These are phyloP conservation scores for Calophaca sinica DNA, from an alignment of 306 rosid genomes.

Conservation along the genomic window DNA sequence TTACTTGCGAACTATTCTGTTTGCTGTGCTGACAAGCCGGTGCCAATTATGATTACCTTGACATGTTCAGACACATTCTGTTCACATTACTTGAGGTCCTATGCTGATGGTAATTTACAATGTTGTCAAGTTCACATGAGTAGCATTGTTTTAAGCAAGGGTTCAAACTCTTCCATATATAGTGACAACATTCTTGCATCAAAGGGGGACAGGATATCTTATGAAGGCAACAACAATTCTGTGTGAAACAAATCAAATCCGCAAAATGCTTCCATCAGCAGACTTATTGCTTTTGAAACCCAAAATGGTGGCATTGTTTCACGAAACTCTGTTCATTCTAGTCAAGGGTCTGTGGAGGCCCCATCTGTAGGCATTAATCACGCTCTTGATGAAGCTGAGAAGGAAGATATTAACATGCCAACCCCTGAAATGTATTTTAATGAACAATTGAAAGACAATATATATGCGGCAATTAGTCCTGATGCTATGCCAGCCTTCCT, in stretches of 20 bases:
- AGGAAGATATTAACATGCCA: constrained; percentile 32
- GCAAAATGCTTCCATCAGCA: too few relatives aligned
- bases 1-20: constrained; percentile 77
- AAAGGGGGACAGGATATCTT: too few relatives aligned
- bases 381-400: constrained; percentile 41
- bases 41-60: constrained; percentile 74
- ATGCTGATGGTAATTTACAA: constrained; percentile 72
- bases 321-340: not conserved
- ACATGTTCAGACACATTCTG: constrained; percentile 93
- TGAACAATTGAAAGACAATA: constrained; percentile 9
- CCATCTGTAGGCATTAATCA: constrained; percentile 32
- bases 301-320: too few relatives aligned
- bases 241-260: too few relatives aligned
- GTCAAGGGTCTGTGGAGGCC: not conserved
- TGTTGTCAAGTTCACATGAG: constrained; percentile 65
- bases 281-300: not conserved
- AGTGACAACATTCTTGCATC: constrained; percentile 35
- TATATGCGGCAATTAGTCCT: constrained; percentile 2
- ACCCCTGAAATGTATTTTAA: constrained; percentile 31
- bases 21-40: constrained; percentile 87
- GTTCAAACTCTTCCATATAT: constrained; percentile 50
- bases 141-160: too few relatives aligned
- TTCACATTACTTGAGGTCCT: constrained; percentile 82
- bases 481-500: constrained; percentile 52
- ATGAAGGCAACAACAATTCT: too few relatives aligned